These are phyloP conservation scores for Candida tropicalis DNA, from an alignment of 1,139 yeast species.

Conservation along the genomic window DNA sequence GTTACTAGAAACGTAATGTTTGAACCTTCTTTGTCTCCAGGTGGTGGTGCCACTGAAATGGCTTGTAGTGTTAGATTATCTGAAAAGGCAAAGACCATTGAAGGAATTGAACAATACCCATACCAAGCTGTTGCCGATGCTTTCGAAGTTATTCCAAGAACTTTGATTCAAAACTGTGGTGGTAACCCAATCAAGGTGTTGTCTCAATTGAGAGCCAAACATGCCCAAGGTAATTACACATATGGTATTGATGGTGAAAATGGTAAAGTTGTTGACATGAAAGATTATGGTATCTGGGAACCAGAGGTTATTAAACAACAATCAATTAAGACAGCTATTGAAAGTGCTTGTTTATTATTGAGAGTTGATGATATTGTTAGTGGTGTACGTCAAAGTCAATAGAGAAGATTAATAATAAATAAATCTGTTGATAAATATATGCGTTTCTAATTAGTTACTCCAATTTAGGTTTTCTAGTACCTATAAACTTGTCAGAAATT, in stretches of 20 bases:
- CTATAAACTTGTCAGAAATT: constrained; percentile 26
- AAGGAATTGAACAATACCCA: constrained; percentile 98
- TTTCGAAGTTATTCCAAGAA: constrained; percentile 96
- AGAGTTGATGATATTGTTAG: constrained; percentile 98
- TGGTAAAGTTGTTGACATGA: constrained; percentile 95
- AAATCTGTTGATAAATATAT: not conserved
- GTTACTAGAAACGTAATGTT: constrained; percentile 94
- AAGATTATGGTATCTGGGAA: constrained; percentile 96
- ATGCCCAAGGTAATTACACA: constrained; percentile 83
- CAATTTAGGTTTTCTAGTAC: constrained; percentile 17
- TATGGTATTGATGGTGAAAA: constrained; percentile 94
- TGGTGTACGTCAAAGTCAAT: constrained; percentile 66
- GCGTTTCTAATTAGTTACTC: constrained; percentile 7
- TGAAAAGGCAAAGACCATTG: constrained; percentile 88
- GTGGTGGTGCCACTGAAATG: constrained; percentile 99
- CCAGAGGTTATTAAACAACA: constrained; percentile 98
- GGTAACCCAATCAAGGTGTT: constrained; percentile 91
- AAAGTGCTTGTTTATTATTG: constrained; percentile 90
- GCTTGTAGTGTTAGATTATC: constrained; percentile 89
- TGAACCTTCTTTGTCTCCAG: constrained; percentile 94
- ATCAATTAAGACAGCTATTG: constrained; percentile 94
- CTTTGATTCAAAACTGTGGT: constrained; percentile 95
- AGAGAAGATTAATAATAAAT: not conserved
- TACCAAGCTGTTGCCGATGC: constrained; percentile 99
- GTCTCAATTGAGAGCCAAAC: constrained; percentile 93